Conservation (phyloP, 768 basidiomycete species). For the Suillus subalutaceus region DNA sequence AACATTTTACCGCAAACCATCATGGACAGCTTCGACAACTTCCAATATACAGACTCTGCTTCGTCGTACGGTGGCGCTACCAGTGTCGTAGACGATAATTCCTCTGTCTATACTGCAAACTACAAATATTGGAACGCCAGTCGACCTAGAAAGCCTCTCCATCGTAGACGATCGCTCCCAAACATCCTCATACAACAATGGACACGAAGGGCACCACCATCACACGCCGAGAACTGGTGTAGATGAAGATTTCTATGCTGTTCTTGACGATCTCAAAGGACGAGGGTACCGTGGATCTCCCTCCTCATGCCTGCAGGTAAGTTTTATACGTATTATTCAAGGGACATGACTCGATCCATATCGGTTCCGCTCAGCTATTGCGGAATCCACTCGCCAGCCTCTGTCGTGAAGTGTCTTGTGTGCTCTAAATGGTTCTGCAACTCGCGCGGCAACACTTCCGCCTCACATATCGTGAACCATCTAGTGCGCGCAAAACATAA, state of each 20-base stretch:
- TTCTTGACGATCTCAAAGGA: conserved; percentile 90
- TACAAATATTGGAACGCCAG: conserved; percentile 56
- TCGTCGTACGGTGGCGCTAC: conserved; percentile 76
- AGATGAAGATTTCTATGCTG: conserved; percentile 89
- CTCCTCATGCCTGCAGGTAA: conserved; percentile 95
- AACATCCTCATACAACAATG: conserved; percentile 38
- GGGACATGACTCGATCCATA: conserved; percentile 11
- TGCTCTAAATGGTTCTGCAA: conserved; percentile 99
- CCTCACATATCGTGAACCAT: conserved; percentile 99
- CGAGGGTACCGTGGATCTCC: conserved; percentile 75
- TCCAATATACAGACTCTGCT: conserved; percentile 75
- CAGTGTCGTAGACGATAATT: conserved; percentile 76
- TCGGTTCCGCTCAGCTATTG: conserved; percentile 70
- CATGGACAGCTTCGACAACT: conserved; percentile 87
- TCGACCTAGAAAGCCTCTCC: conserved; percentile 71
- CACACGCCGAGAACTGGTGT: conserved; percentile 38
- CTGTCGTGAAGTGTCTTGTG: conserved; percentile 92
- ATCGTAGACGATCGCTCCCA: conserved; percentile 64
- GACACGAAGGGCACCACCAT: conserved; percentile 35
- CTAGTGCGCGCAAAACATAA: conserved; percentile 99
- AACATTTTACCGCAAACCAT: conserved; percentile 22
- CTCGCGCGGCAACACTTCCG: conserved; percentile 95
- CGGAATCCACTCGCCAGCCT: conserved; percentile 96
- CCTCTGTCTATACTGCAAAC: conserved; percentile 79
- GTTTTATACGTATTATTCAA: conserved; percentile 24